Evolutionary conservation across 2,329 filamentous ascomycete species (phyloP).

Genomic region (Aureobasidium subglaciale): DNA sequence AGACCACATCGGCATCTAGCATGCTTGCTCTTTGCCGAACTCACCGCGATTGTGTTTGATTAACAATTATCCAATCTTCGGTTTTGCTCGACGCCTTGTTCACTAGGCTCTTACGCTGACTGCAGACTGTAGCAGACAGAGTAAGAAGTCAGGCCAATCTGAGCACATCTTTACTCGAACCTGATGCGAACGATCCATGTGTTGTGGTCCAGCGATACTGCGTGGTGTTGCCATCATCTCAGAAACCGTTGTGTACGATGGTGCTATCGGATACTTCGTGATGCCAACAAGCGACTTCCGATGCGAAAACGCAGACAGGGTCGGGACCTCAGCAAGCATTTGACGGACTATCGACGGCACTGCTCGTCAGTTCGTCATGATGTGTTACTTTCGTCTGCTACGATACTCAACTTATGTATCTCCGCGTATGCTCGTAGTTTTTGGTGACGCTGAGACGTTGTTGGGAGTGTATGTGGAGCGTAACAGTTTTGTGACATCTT

Average conservation of each 20-base stretch:
- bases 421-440: too few species aligned
- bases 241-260: background rate
- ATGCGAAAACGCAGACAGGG: background rate
- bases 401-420: too few species aligned
- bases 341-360: background rate
- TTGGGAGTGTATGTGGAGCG: too few species aligned
- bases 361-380: background rate
- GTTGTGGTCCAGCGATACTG: background rate
- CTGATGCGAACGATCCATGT: background rate
- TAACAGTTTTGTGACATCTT: too few species aligned
- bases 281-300: background rate
- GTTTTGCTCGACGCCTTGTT: background rate
- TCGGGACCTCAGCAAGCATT: background rate
- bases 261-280: background rate
- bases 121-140: too few species aligned
- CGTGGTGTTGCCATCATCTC: background rate
- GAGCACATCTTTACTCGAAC: background rate
- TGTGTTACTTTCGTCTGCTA: background rate
- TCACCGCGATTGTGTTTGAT: background rate
- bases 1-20: background rate
- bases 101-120: background rate
- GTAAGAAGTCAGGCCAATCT: too few species aligned
- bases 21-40: background rate
- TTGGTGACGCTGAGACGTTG: too few species aligned
- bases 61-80: background rate